Evolutionary conservation across 768 basidiomycete species (phyloP), one percentile per base, ranked within the genome.

Genomic region (Pholiota microspora): DNA sequence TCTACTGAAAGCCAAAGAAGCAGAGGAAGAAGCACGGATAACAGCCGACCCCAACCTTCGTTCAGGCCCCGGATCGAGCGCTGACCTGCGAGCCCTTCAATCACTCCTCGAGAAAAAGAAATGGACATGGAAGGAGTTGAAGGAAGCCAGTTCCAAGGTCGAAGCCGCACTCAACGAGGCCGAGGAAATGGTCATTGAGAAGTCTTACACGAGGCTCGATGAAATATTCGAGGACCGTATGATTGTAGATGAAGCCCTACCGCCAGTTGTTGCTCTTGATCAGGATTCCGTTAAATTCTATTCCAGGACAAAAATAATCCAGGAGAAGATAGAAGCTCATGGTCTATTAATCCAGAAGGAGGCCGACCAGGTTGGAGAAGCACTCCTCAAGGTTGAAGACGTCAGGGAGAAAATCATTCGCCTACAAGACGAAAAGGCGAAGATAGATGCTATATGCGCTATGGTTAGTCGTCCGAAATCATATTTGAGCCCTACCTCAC

Each of bases 141-240:
- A 59, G 35, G 46, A 47, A 6, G 60, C 60, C 15, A 23, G 60
- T 3, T 40, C 32, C 1, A 45, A 55, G 15, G 34, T 68, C 9
- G 64, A 68, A 29, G 28, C n/a, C n/a, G 49, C 46, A 29, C 45
- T 63, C 5, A 49, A 53, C 1, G 21, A 28, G 2, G 42, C 53
- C 9, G 45, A 55, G n/a, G 67, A 66, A 52, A 52, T 61, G 7
- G 21, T 67, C 10, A 61, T 66, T 27, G 45, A 54, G 35, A 38
- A 60, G 10, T n/a, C 38, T 10, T 63, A 42, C 40, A 59, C 55
- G 8, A 81, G 78, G 64, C 79, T 83, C 7, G 83, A 83, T 63
- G 75, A 70, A 47, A 16, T 42, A 9, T 88, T 88, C 54, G 87
- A 78, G 73, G 73, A 75, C 25, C 46, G 25, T 12, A 24, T 29